Evolutionary conservation across 1,139 yeast genomes (phyloP).

Genomic region (Arxiozyma heterogenica): DNA sequence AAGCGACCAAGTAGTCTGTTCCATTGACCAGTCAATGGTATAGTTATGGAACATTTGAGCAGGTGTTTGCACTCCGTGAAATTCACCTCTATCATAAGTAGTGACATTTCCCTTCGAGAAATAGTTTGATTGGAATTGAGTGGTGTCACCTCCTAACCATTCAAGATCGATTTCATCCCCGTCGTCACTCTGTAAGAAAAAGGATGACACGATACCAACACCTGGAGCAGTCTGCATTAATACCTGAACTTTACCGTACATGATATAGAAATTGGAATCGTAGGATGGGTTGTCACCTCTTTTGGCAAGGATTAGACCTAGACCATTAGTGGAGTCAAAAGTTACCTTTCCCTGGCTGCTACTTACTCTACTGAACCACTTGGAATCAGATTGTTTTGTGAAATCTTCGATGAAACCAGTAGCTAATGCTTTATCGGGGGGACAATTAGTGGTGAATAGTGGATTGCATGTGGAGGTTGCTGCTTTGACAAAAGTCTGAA

Average conservation of each 20-base stretch:
- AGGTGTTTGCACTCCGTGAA: conserved; percentile 49
- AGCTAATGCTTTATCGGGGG: conserved; percentile 49
- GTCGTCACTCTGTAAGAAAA: conserved; percentile 77
- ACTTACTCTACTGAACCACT: conserved; percentile 34
- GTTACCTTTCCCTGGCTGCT: conserved; percentile 33
- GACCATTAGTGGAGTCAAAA: conserved; percentile 44
- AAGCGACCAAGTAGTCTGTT: conserved; percentile 48
- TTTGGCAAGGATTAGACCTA: conserved; percentile 48
- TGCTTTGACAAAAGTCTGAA: conserved; percentile 10
- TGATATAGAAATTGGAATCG: conserved; percentile 66
- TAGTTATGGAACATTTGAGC: conserved; percentile 61
- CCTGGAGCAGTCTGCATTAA: conserved; percentile 65
- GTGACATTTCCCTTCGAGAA: conserved; percentile 72
- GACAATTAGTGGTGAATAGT: conserved; percentile 31
- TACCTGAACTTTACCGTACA: conserved; percentile 80
- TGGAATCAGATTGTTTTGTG: conserved; percentile 31
- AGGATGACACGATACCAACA: conserved; percentile 66
- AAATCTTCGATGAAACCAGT: conserved; percentile 46
- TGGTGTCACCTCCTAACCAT: conserved; percentile 68
- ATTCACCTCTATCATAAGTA: conserved; percentile 72
- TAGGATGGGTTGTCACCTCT: conserved; percentile 69
- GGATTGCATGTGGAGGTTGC: conserved; percentile 36
- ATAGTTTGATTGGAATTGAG: conserved; percentile 69
- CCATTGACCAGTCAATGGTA: conserved; percentile 73
- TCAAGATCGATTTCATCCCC: conserved; percentile 82